phyloP scores from a whole-genome alignment of 164 flowering plant species.

The Euptelea pleiosperma region DNA sequence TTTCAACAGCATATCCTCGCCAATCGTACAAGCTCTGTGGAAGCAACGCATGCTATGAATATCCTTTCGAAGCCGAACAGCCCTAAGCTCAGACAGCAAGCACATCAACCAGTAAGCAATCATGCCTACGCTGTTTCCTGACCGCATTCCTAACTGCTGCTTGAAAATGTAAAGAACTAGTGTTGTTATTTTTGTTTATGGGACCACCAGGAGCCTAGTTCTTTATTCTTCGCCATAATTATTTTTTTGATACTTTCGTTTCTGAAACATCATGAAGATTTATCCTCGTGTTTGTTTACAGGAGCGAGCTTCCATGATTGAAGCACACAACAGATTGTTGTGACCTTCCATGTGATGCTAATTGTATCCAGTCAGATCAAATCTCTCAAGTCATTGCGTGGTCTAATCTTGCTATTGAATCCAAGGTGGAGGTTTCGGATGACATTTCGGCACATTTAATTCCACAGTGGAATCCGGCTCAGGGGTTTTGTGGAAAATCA shows the following conservation, averaged over 20 bases:
- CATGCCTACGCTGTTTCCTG: too few relatives aligned
- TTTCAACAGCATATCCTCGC: constrained; percentile 8
- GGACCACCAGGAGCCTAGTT: too few relatives aligned
- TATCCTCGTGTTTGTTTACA: constrained; percentile 24
- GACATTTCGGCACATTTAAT: constrained; percentile 3
- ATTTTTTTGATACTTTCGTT: background rate
- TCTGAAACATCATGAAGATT: constrained; percentile 1
- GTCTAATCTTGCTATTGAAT: constrained; percentile 3
- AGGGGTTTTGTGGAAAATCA: constrained; percentile 13
- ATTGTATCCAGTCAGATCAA: background rate
- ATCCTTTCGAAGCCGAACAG: constrained; percentile 10
- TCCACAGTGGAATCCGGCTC: background rate
- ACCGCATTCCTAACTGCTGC: too few relatives aligned
- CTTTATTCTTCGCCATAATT: too few relatives aligned
- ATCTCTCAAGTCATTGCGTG: constrained; percentile 1
- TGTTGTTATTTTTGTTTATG: too few relatives aligned
- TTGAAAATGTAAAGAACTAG: too few relatives aligned
- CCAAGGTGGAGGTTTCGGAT: constrained; percentile 5
- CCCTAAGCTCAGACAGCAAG: constrained; percentile 8
- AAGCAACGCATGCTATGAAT: constrained; percentile 7
- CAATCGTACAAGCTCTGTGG: constrained; percentile 8
- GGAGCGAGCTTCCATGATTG: constrained; percentile 50
- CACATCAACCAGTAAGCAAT: constrained; percentile 10
- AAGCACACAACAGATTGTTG: constrained; percentile 43
- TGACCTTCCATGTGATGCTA: constrained; percentile 20